phyloP scores from a whole-genome alignment of 2,329 filamentous ascomycete genomes.

The Acrocalymma vagum region DNA sequence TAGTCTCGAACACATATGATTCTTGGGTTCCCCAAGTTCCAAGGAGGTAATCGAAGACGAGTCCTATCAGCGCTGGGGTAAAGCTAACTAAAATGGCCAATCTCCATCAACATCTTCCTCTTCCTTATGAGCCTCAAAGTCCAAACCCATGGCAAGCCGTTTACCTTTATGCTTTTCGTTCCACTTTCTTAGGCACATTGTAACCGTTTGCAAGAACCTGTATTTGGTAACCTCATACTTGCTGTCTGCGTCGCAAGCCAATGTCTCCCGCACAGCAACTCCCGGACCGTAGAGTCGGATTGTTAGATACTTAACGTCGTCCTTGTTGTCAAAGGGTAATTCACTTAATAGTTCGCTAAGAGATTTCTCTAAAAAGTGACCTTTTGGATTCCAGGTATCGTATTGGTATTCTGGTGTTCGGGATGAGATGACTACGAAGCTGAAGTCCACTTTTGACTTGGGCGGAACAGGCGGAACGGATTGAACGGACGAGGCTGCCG shows the following conservation, averaged over 20 bases:
- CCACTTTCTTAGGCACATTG: too few species aligned
- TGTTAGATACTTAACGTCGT: constrained; percentile 1
- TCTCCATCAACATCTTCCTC: too few species aligned
- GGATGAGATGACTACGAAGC: constrained; percentile 8
- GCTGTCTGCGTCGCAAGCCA: constrained; percentile 4
- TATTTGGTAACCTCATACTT: constrained; percentile 4
- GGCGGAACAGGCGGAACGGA: not conserved
- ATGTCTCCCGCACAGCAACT: not conserved
- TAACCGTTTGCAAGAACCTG: constrained; percentile 7
- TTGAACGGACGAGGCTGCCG: too few species aligned
- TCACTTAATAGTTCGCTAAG: constrained; percentile 6
- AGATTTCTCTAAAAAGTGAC: constrained; percentile 11
- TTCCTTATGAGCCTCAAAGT: too few species aligned
- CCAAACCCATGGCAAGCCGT: too few species aligned
- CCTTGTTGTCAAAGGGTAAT: constrained; percentile 5
- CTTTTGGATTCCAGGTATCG: constrained; percentile 8
- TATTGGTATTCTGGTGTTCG: constrained; percentile 2
- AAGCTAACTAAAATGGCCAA: too few species aligned
- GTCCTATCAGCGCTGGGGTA: too few species aligned
- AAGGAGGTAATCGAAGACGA: too few species aligned
- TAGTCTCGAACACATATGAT: too few species aligned
- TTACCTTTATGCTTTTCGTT: too few species aligned
- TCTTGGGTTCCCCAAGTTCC: too few species aligned
- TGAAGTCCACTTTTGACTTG: constrained; percentile 5
- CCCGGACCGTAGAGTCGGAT: constrained; percentile 8